phyloP scores from a whole-genome alignment of 805 yeast genomes.

The Teunomyces atbi region DNA sequence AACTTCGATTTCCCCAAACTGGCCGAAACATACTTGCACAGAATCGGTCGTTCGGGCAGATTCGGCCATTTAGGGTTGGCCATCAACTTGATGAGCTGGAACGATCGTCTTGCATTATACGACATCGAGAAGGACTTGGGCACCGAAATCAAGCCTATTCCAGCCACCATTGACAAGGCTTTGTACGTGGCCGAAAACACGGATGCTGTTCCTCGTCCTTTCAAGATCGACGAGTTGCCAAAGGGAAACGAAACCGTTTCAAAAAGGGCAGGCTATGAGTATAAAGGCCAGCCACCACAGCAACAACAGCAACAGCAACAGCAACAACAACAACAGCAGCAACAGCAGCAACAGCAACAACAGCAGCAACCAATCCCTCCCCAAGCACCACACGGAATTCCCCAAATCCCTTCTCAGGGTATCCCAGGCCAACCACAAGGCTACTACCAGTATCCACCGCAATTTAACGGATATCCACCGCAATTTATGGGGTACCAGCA shows the following conservation, averaged over 20 bases:
- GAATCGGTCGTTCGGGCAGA: conserved; percentile 99
- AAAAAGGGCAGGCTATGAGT: conserved; percentile 37
- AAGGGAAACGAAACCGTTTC: conserved; percentile 36
- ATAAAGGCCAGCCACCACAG: conserved; percentile 45
- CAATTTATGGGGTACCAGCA: conserved; percentile 21
- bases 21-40: conserved; percentile 95
- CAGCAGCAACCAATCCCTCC: conserved; percentile 13
- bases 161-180: conserved; percentile 84
- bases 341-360: conserved; percentile 3
- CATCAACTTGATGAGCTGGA: conserved; percentile 93
- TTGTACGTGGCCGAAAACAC: conserved; percentile 84
- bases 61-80: conserved; percentile 98
- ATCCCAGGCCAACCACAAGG: conserved; percentile 18
- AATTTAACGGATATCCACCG: conserved; percentile 27
- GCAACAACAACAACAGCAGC: conserved; percentile 8
- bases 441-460: conserved; percentile 21
- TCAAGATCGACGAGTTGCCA: conserved; percentile 66
- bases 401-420: no score
- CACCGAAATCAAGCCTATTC: conserved; percentile 95
- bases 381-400: conserved; percentile 15
- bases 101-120: conserved; percentile 89
- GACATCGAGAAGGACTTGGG: conserved; percentile 97
- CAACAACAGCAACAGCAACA: conserved; percentile 8
- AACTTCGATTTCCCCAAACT: conserved; percentile 98
- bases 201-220: conserved; percentile 81